Percentiles rank a stretch among this genome's conserved stretches.
Evolutionary conservation across 306 rosid species (phyloP).

Genomic region (Pyrus bretschneideri): DNA sequence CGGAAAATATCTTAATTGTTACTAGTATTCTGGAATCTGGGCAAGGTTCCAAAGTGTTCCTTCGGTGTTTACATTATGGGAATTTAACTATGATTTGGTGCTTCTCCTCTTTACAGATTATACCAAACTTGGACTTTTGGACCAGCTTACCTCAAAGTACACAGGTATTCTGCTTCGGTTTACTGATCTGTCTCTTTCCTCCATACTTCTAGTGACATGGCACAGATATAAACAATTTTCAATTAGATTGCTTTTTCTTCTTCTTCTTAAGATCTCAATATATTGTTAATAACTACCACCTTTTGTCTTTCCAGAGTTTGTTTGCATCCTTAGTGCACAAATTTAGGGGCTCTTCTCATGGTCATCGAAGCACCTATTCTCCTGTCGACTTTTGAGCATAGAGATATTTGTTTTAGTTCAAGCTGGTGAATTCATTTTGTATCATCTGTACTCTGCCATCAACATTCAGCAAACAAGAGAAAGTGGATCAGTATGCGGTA

Average conservation of each 20-base stretch:
- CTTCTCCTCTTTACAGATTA: constrained; percentile 33
- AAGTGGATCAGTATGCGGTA: constrained; percentile 14
- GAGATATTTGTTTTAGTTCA: constrained; percentile 18
- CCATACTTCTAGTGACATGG: background rate
- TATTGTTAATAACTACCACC: background rate
- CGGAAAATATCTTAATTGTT: background rate
- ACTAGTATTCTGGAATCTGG: background rate
- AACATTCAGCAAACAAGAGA: constrained; percentile 23
- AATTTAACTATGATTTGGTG: constrained; percentile 14
- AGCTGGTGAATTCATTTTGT: constrained; percentile 21
- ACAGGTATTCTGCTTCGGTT: constrained; percentile 43
- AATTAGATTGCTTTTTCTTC: background rate
- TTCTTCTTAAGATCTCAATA: background rate
- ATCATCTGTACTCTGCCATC: constrained; percentile 20
- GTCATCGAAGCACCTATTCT: constrained; percentile 68
- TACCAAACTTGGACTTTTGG: constrained; percentile 91
- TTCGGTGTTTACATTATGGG: background rate
- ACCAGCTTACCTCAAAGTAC: constrained; percentile 53
- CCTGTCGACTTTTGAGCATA: constrained; percentile 66
- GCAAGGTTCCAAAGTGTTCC: constrained; percentile 4
- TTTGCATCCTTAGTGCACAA: constrained; percentile 52
- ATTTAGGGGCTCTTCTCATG: constrained; percentile 65
- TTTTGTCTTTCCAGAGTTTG: constrained; percentile 43
- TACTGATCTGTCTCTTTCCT: background rate
- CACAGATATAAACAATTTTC: background rate